These are phyloP conservation scores for Leishmania aethiopica DNA, from an alignment of 208 protist species.

Conservation along the genomic window DNA sequence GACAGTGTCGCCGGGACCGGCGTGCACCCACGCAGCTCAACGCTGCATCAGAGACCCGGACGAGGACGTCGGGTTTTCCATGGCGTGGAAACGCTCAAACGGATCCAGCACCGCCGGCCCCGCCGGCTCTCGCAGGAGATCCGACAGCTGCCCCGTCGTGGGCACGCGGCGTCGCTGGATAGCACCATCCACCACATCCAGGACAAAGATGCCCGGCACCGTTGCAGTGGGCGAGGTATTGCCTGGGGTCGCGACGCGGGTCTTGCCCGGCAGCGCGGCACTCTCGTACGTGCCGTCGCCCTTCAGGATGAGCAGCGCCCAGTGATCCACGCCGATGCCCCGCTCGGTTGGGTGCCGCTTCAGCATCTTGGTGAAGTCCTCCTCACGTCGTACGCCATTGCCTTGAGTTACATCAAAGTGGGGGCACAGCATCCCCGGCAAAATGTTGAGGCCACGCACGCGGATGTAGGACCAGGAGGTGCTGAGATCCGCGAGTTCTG, in stretches of 20 bases:
- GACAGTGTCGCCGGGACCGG: neutral
- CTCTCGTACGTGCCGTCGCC: slow-evolving; percentile 80
- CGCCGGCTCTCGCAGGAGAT: slow-evolving; percentile 56
- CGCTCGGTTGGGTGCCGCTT: slow-evolving; percentile 87
- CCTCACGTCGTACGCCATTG: slow-evolving; percentile 73
- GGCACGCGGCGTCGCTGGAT: slow-evolving; percentile 32
- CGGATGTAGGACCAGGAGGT: slow-evolving; percentile 86
- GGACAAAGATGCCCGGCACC: slow-evolving; percentile 52
- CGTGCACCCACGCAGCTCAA: neutral
- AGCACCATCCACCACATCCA: slow-evolving; percentile 66
- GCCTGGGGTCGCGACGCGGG: slow-evolving; percentile 12
- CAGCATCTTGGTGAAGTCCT: slow-evolving; percentile 88
- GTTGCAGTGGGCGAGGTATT: slow-evolving; percentile 13
- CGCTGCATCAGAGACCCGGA: slow-evolving; percentile 54
- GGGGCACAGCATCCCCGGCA: slow-evolving; percentile 89
- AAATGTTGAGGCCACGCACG: slow-evolving; percentile 71
- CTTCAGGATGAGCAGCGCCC: slow-evolving; percentile 71
- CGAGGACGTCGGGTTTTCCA: slow-evolving; percentile 79
- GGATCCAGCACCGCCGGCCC: slow-evolving; percentile 75
- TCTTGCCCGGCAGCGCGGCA: slow-evolving; percentile 59
- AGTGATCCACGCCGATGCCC: slow-evolving; percentile 88
- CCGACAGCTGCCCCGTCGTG: slow-evolving; percentile 37
- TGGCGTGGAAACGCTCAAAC: slow-evolving; percentile 84
- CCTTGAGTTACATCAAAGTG: slow-evolving; percentile 76
- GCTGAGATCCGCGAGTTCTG: slow-evolving; percentile 17